A percentile compares a stretch with the other conserved stretches of the same genome.
Evolutionary conservation across 2,329 filamentous ascomycete genomes (phyloP).

Genomic region (Aspergillus calidoustus): DNA sequence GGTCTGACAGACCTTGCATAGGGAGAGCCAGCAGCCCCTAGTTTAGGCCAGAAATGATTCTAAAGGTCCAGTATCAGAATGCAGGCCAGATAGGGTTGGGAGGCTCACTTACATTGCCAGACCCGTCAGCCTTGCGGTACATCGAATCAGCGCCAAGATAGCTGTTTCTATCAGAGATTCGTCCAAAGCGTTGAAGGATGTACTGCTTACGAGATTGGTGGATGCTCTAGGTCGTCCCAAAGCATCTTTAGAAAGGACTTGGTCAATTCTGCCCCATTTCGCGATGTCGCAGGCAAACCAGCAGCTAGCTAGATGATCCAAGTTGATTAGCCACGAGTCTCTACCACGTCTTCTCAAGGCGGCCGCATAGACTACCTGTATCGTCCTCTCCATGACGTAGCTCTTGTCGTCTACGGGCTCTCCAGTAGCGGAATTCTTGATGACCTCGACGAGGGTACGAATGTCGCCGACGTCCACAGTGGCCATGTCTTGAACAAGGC

Average conservation of each 20-base stretch:
- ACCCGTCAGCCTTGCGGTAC: conserved; percentile 44
- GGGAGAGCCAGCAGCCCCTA: conserved; percentile 68
- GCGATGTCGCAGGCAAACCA: conserved; percentile 42
- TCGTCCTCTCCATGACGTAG: conserved; percentile 64
- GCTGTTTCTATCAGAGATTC: conserved; percentile 24
- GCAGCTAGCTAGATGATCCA: conserved; percentile 37
- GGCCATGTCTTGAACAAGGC: conserved; percentile 51
- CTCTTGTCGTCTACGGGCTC: conserved; percentile 64
- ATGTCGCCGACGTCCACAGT: conserved; percentile 54
- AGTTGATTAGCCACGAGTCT: not conserved
- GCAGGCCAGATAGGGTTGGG: conserved; percentile 24
- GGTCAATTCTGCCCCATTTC: conserved; percentile 46
- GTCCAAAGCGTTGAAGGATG: conserved; percentile 27
- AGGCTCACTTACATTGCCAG: conserved; percentile 42
- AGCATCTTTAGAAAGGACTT: conserved; percentile 58
- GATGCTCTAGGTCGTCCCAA: conserved; percentile 61
- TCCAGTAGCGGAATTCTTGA: conserved; percentile 52
- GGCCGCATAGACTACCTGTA: conserved; percentile 43
- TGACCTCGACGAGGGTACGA: conserved; percentile 44
- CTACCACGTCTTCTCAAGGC: not conserved
- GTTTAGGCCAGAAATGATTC: conserved; percentile 65
- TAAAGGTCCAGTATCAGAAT: conserved; percentile 38
- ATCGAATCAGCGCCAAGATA: conserved; percentile 43
- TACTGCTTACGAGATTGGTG: conserved; percentile 52
- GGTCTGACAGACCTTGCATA: conserved; percentile 71